Conservation (phyloP, 2,329 filamentous ascomycete species). For the Fusarium annulatum region DNA sequence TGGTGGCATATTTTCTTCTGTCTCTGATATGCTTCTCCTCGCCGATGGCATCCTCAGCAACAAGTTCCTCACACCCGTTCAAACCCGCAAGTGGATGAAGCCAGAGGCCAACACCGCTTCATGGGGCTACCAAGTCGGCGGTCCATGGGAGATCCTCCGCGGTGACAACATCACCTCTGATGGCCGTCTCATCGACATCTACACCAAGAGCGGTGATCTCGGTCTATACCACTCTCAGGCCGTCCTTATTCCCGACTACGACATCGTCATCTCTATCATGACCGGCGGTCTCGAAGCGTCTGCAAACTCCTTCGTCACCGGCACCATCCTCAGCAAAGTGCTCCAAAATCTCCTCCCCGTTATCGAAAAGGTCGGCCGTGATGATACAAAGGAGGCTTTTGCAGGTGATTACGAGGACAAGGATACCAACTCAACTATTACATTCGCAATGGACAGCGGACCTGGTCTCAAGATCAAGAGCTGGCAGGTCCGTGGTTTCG, state of each 20-base stretch:
- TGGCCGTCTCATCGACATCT: constrained; percentile 57
- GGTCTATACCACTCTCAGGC: constrained; percentile 55
- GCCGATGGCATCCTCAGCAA: constrained; percentile 56
- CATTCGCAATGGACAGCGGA: constrained; percentile 51
- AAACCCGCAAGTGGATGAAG: constrained; percentile 60
- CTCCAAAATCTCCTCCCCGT: constrained; percentile 53
- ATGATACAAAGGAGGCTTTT: constrained; percentile 47
- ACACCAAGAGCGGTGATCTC: constrained; percentile 59
- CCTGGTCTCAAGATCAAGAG: constrained; percentile 53
- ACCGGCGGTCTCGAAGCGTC: constrained; percentile 48
- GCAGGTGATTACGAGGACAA: constrained; percentile 54
- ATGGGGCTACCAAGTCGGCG: constrained; percentile 53
- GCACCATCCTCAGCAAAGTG: constrained; percentile 45
- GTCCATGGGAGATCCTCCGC: constrained; percentile 61
- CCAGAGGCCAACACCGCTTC: constrained; percentile 53
- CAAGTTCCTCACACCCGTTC: constrained; percentile 52
- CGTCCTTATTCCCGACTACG: constrained; percentile 59
- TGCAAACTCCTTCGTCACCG: constrained; percentile 22
- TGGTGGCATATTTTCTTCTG: constrained; percentile 56
- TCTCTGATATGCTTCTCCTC: constrained; percentile 55
- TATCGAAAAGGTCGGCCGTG: constrained; percentile 55
- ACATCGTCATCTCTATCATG: constrained; percentile 55
- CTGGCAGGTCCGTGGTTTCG: constrained; percentile 55
- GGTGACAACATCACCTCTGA: constrained; percentile 51
- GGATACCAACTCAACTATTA: constrained; percentile 54